phyloP scores from a whole-genome alignment of 257 asterid genomes.

The Plantago major region DNA sequence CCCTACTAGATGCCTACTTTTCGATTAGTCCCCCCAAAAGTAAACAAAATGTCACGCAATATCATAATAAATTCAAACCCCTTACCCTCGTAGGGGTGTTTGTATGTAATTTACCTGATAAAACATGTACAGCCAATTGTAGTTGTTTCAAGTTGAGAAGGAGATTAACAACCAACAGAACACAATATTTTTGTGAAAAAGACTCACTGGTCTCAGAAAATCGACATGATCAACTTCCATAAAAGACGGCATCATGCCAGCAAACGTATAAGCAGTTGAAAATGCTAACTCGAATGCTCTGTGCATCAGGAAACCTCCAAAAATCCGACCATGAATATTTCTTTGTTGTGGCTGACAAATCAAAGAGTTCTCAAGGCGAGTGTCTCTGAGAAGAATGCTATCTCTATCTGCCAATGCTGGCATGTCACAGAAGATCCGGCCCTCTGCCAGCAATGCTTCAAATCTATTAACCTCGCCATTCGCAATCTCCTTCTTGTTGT shows the following conservation, averaged over 20 bases:
- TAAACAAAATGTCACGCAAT: too few relatives aligned
- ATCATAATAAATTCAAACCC: too few relatives aligned
- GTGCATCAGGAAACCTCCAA: slow-evolving; percentile 93
- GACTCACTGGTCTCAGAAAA: slow-evolving; percentile 81
- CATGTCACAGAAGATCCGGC: slow-evolving; percentile 94
- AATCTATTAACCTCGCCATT: slow-evolving; percentile 56
- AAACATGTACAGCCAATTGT: too few relatives aligned
- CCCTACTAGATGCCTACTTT: too few relatives aligned
- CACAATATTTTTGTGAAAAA: background rate
- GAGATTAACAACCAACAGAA: slow-evolving; percentile 7
- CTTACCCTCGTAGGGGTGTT: too few relatives aligned
- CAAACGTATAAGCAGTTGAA: slow-evolving; percentile 86
- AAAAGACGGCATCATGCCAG: slow-evolving; percentile 94
- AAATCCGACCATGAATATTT: slow-evolving; percentile 93
- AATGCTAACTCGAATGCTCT: slow-evolving; percentile 89
- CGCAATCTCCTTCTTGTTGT: slow-evolving; percentile 40
- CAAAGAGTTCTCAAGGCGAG: slow-evolving; percentile 83
- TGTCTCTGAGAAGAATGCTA: slow-evolving; percentile 88
- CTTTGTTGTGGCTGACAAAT: slow-evolving; percentile 99
- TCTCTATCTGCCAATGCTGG: slow-evolving; percentile 93
- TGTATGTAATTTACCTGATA: too few relatives aligned
- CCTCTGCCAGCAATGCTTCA: slow-evolving; percentile 65
- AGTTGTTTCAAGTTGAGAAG: background rate
- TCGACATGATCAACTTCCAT: slow-evolving; percentile 94
- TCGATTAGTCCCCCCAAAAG: too few relatives aligned